These are phyloP conservation scores for Aureobasidium leucospermi DNA, from an alignment of 2,329 filamentous ascomycete genomes.

Conservation along the genomic window DNA sequence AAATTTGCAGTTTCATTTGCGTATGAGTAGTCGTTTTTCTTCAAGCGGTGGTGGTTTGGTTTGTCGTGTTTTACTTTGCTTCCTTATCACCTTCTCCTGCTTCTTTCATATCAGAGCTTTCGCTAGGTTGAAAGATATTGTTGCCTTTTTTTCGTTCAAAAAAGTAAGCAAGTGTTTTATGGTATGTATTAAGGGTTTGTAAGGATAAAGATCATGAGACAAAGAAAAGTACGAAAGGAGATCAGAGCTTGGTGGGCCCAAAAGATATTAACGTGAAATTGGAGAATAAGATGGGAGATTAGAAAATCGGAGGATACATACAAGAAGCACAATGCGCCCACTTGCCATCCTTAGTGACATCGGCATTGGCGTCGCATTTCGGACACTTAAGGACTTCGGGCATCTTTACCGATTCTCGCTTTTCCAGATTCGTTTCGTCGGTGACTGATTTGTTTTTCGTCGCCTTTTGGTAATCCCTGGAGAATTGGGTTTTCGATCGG, in stretches of 20 bases:
- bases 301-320: background rate
- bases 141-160: background rate
- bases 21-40: too few species aligned
- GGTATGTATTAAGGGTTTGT: too few species aligned
- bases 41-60: too few species aligned
- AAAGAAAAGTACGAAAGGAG: too few species aligned
- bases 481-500: too few species aligned
- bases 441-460: background rate
- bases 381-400: conserved; percentile 7
- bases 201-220: too few species aligned
- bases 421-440: background rate
- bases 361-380: conserved; percentile 4
- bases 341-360: conserved; percentile 10
- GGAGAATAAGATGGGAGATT: background rate
- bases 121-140: conserved; percentile 10
- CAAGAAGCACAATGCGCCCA: conserved; percentile 14
- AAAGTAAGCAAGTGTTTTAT: too few species aligned
- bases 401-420: background rate
- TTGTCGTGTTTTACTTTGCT: background rate
- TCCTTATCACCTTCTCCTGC: background rate
- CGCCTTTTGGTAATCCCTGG: background rate
- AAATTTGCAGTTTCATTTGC: too few species aligned
- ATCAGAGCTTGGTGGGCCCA: too few species aligned
- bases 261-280: background rate
- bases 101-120: background rate